Evolutionary conservation across 345 rosid species (phyloP).

Genomic region (Salix caprea): DNA sequence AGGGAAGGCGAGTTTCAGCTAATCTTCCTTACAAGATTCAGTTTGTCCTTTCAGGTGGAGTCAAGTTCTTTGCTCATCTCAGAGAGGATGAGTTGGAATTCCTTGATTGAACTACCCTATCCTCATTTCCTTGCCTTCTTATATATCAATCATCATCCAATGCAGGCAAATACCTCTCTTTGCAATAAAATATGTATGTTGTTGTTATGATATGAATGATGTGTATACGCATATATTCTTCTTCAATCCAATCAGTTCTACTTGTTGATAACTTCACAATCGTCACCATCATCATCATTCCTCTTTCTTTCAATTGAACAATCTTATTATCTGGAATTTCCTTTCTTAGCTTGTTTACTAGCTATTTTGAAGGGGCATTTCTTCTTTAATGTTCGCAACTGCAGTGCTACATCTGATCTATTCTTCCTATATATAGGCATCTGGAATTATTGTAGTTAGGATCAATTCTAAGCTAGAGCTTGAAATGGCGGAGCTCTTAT

Average conservation of each 20-base stretch:
- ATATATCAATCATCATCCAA: background rate
- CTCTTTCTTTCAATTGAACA: background rate
- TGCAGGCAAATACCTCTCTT: background rate
- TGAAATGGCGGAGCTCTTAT: no score
- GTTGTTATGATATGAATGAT: background rate
- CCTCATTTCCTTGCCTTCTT: background rate
- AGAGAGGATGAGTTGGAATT: slow-evolving; percentile 77
- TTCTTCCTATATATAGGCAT: background rate
- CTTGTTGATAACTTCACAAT: background rate
- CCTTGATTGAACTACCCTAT: slow-evolving; percentile 26
- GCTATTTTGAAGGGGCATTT: background rate
- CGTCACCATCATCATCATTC: background rate
- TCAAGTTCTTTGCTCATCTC: slow-evolving; percentile 87
- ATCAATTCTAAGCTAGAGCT: no score
- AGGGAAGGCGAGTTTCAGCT: slow-evolving; percentile 77
- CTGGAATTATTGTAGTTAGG: no score
- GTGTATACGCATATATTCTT: background rate
- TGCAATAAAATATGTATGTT: background rate
- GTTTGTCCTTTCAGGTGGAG: slow-evolving; percentile 65
- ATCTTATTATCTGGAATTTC: background rate
- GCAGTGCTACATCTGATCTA: background rate
- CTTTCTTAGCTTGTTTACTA: background rate
- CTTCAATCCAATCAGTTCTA: background rate
- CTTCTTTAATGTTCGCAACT: background rate
- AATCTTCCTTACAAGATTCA: slow-evolving; percentile 76